phyloP scores from a whole-genome alignment of 2,329 filamentous ascomycete genomes.

The Pseudocercospora musae region DNA sequence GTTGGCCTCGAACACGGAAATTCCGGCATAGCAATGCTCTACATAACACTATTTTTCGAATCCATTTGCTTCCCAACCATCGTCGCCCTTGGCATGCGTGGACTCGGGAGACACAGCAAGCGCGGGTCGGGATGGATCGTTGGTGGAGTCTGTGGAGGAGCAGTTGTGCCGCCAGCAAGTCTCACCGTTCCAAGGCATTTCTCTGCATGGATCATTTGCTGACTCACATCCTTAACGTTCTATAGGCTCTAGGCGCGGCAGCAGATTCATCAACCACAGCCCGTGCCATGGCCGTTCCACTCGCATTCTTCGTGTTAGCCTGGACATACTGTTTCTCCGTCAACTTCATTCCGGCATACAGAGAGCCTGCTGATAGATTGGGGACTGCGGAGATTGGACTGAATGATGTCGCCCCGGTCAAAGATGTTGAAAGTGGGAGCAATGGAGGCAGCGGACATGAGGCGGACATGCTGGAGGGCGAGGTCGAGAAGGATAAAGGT shows the following conservation, averaged over 20 bases:
- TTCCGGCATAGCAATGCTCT: conserved; percentile 57
- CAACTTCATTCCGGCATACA: conserved; percentile 66
- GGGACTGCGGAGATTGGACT: conserved; percentile 20
- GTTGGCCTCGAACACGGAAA: conserved; percentile 49
- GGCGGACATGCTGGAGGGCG: conserved; percentile 4
- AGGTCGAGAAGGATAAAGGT: conserved; percentile 13
- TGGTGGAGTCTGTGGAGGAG: conserved; percentile 71
- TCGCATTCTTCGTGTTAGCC: conserved; percentile 50
- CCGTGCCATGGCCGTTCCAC: conserved; percentile 21
- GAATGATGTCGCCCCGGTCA: neutral
- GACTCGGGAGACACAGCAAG: conserved; percentile 73
- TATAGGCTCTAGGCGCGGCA: conserved; percentile 59
- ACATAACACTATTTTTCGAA: conserved; percentile 72
- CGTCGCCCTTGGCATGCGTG: conserved; percentile 73
- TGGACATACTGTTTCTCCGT: conserved; percentile 47
- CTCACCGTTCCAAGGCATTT: neutral
- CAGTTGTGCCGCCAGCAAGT: conserved; percentile 56
- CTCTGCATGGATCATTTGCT: neutral
- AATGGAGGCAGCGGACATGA: neutral
- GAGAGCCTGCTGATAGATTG: conserved; percentile 59
- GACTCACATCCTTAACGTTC: neutral
- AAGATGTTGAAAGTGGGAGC: conserved; percentile 31
- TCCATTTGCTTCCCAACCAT: conserved; percentile 80
- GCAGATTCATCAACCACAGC: conserved; percentile 54
- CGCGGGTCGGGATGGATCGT: conserved; percentile 71